Evolutionary conservation across 2,329 filamentous ascomycete genomes (phyloP), one percentile per base, ranked within the genome.

Genomic region (Xylariaceae sp.): DNA sequence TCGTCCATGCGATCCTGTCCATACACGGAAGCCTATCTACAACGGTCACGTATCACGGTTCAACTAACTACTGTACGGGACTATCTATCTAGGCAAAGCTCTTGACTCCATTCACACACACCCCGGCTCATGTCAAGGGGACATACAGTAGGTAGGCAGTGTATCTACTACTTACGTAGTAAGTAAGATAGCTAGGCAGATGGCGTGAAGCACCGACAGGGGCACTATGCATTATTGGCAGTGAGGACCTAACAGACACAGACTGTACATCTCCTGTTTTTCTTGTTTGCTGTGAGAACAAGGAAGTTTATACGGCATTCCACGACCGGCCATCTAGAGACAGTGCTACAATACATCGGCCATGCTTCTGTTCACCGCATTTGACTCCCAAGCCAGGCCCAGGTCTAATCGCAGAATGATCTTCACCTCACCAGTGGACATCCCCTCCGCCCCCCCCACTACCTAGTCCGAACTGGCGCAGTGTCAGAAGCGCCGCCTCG

Each of bases 401-500:
- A 34, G 34, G 35, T 19, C n/a, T 37, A 39, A 44, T 34, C 43
- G 26, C 35, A 48, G 12, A 30, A 4, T 45, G 35, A 11, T 3
- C 35, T 11, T 37, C 35, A 37, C 11, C 19, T 29, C 4, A 45
- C 43, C 43, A 12, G 40, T n/a, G 19, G 37, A 42, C 47, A 48
- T 49, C 44, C 19, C 19, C 19, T 19, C 19, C 19, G 19, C 19
- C 1, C 19, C 19, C 19, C 19, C 19, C 19, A 19, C 19, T 19
- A 31, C 51, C 34, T 53, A 54, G 55, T 56, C 55, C 55, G 55
- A 58, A 48, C 45, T 12, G 19, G 29, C 26, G 40, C 27, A n/a
- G 34, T 12, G n/a, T 47, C 40, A 47, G 49, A 40, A 47, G n/a
- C 26, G 50, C 29, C 48, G 27, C 37, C 37, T 44, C 8, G 4